Base-by-base conservation (phyloP, 176 grass and related monocot genomes). In the Ananas comosus region DNA sequence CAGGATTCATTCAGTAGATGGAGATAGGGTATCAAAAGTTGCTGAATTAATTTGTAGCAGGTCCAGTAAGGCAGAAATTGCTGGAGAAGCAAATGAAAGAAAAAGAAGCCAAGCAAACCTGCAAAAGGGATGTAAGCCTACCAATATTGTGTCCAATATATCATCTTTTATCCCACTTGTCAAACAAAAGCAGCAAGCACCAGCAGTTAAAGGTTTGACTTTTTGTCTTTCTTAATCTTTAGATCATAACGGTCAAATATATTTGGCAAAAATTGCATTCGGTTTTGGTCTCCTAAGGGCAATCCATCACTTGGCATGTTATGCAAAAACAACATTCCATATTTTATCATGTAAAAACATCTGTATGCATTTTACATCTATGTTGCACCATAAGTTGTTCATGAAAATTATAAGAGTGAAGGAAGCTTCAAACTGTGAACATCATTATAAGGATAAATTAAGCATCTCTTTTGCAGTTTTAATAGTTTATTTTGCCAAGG, bases 121-220 rank as follows among this genome's bases (percentile, higher is more conserved):
- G 63, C 66, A 57, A 48, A 85, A 85, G 71, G 73, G 51, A 68
- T 84, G 70, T 70, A 99, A 90, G 73, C 74, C 84, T 66, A 99
- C 51, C 74, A 99, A 99, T 82, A 90, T 99, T 64, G 70, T 93
- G 66, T 67, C 82, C 63, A 83, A 80, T 33, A 52, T 99, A 66
- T 51, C 89, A 58, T 99, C 94, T 57, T 99, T 99, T 87, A 79
- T 99, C 53, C 87, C 89, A 56, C 75, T 99, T 51, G 90, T 99
- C 48, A 89, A 82, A 71, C 78, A 80, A 66, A 99, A 99, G 72
- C 49, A 66, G 59, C 93, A 82, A 82, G 53, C 73, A 17, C 66
- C 53, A 63, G 50, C 78, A 65, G 64, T 59, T 47, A 80, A 73
- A 28, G 79, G 89, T 92, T 68, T 80, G 80, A 73, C n/a, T 76